A percentile compares a stretch with the other conserved stretches of the same genome.
These are phyloP conservation scores for Geotrichum histeridarum DNA, from an alignment of 1,139 yeast genomes.

Conservation along the genomic window DNA sequence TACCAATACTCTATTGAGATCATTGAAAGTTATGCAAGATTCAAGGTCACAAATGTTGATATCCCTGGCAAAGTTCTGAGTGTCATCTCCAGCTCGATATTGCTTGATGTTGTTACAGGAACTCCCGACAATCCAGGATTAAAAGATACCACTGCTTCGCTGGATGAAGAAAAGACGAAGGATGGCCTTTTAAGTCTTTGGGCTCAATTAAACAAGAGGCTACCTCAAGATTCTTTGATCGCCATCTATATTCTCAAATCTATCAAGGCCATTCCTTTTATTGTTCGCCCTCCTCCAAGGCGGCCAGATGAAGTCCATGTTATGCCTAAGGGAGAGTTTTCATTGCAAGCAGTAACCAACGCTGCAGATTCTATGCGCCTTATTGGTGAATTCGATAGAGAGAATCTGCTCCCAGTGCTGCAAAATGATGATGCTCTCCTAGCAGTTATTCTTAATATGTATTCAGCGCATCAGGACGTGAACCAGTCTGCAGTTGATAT, in stretches of 20 bases:
- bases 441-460: slow-evolving; percentile 26
- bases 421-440: slow-evolving; percentile 31
- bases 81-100: slow-evolving; percentile 17
- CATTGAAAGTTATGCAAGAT: slow-evolving; percentile 15
- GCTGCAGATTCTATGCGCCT: slow-evolving; percentile 21
- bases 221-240: slow-evolving; percentile 16
- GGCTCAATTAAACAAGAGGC: slow-evolving; percentile 18
- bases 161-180: slow-evolving; percentile 22
- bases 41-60: slow-evolving; percentile 14
- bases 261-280: slow-evolving; percentile 20
- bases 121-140: slow-evolving; percentile 21
- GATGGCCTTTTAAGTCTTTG: slow-evolving; percentile 21
- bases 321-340: slow-evolving; percentile 22
- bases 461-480: slow-evolving; percentile 28
- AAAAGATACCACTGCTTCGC: slow-evolving; percentile 12
- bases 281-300: slow-evolving; percentile 25
- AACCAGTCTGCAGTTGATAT: slow-evolving; percentile 64
- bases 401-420: slow-evolving; percentile 43
- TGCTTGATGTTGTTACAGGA: slow-evolving; percentile 23
- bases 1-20: slow-evolving; percentile 15
- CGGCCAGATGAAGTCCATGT: slow-evolving; percentile 19
- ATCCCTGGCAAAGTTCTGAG: slow-evolving; percentile 15
- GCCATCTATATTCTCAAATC: slow-evolving; percentile 20
- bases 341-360: slow-evolving; percentile 18
- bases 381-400: slow-evolving; percentile 45